Evolutionary conservation across 2,329 filamentous ascomycete species (phyloP).

Genomic region (Fusarium sacchari): DNA sequence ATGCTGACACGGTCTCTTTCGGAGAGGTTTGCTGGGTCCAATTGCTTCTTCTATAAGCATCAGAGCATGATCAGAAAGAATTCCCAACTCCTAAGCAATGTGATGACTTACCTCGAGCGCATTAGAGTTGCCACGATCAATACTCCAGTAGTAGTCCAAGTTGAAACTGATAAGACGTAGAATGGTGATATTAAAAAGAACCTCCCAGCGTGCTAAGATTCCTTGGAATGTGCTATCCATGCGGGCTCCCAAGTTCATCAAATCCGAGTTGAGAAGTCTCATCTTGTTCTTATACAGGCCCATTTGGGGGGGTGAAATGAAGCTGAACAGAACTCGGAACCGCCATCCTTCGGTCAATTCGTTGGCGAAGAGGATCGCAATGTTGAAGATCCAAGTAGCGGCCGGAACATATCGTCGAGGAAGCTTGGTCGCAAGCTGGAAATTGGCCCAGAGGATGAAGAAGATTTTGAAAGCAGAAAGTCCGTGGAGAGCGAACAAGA

Average conservation of each 20-base stretch:
- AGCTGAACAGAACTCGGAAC: constrained; percentile 69
- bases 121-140: constrained; percentile 70
- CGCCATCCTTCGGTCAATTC: constrained; percentile 84
- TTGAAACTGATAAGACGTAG: constrained; percentile 96
- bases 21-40: constrained; percentile 86
- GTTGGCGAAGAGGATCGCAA: constrained; percentile 87
- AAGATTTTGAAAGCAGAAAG: constrained; percentile 86
- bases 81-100: constrained; percentile 1
- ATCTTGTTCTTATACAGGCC: constrained; percentile 42
- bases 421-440: constrained; percentile 76
- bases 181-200: constrained; percentile 97
- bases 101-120: constrained; percentile 78
- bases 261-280: constrained; percentile 49
- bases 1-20: constrained; percentile 87
- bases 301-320: constrained; percentile 54
- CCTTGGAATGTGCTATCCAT: constrained; percentile 80
- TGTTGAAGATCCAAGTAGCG: constrained; percentile 90
- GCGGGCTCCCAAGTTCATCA: constrained; percentile 72
- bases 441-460: constrained; percentile 83
- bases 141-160: constrained; percentile 94
- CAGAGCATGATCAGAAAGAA: constrained; percentile 55
- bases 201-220: constrained; percentile 90
- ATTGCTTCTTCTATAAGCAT: constrained; percentile 94
- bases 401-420: constrained; percentile 76
- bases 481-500: constrained; percentile 83